phyloP scores from a whole-genome alignment of 2,329 filamentous ascomycete species.

The Epichloe gansuensis region DNA sequence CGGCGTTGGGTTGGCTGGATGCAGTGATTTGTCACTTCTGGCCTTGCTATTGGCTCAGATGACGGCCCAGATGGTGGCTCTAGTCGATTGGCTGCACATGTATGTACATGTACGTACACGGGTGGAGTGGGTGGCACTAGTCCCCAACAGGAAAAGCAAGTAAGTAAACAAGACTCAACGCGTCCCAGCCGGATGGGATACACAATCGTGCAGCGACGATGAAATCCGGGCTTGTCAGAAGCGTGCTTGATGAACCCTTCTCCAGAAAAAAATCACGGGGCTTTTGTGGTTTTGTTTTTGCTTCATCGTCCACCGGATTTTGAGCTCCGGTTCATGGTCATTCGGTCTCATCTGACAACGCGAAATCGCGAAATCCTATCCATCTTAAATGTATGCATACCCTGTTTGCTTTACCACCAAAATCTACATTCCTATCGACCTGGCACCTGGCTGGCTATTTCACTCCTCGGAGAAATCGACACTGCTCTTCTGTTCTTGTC shows the following conservation, averaged over 20 bases:
- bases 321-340: not conserved
- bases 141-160: slow-evolving; percentile 23
- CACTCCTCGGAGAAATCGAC: not conserved
- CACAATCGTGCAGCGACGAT: not conserved
- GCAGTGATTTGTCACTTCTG: not conserved
- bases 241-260: not conserved
- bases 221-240: not conserved
- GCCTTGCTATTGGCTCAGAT: not conserved
- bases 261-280: not conserved
- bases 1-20: not conserved
- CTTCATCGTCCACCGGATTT: too few relatives aligned
- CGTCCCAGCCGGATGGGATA: not conserved
- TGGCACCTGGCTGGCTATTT: not conserved
- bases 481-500: not conserved
- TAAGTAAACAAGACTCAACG: slow-evolving; percentile 34
- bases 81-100: not conserved
- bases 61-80: not conserved
- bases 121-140: slow-evolving; percentile 15
- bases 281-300: too few relatives aligned
- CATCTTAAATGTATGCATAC: slow-evolving; percentile 4
- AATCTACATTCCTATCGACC: not conserved
- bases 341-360: not conserved
- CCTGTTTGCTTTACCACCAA: slow-evolving; percentile 9
- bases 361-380: not conserved
- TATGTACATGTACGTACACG: too few relatives aligned